A percentile compares a stretch with the other conserved stretches of the same genome.
These are phyloP conservation scores for Rhododendron vialii DNA, from an alignment of 148 eudicot genomes.

Conservation along the genomic window DNA sequence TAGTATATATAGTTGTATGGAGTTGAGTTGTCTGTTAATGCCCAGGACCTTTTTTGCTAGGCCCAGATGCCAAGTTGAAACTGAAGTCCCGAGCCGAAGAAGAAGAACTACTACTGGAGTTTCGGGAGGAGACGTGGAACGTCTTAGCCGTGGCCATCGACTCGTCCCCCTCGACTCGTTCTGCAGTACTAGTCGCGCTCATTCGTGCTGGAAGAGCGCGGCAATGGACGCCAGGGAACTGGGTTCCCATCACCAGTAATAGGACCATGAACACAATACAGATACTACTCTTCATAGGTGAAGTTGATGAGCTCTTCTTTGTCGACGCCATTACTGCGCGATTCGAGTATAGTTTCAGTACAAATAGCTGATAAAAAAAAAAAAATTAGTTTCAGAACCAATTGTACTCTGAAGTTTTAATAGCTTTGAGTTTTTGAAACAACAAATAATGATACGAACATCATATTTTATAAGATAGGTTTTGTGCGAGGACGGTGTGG, in stretches of 20 bases:
- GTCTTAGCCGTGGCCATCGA: not conserved
- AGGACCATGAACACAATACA: not conserved
- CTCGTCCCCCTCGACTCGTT: not conserved
- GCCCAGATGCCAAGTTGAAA: not conserved
- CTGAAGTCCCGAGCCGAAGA: no score
- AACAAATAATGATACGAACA: no score
- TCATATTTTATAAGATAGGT: not conserved
- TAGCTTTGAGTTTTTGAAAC: not conserved
- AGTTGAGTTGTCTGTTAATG: not conserved
- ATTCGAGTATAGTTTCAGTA: not conserved
- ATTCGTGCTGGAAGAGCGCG: not conserved
- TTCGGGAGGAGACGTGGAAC: not conserved
- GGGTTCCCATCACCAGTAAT: not conserved
- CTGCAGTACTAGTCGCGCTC: not conserved
- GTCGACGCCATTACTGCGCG: not conserved
- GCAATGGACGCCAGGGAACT: not conserved
- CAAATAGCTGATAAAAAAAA: no score
- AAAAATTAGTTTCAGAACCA: no score
- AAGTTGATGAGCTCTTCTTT: not conserved
- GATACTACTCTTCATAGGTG: not conserved
- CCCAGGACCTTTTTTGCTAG: not conserved
- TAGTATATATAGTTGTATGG: not conserved
- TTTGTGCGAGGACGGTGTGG: not conserved
- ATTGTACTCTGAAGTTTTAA: not conserved
- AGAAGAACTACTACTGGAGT: no score